These are phyloP conservation scores for Helotiales sp. DNA, from an alignment of 2,329 filamentous ascomycete genomes.

Conservation along the genomic window DNA sequence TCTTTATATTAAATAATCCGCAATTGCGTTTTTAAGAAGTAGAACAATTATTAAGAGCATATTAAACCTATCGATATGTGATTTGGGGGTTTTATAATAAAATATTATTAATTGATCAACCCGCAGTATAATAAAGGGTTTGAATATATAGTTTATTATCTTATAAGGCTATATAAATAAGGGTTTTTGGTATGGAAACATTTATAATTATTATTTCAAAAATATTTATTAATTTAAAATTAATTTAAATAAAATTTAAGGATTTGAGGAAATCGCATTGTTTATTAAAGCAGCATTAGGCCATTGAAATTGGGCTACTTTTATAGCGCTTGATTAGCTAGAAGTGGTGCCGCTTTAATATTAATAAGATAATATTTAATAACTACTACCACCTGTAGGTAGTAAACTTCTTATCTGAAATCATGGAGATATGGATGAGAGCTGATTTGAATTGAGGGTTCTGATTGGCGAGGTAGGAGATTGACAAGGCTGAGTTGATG, in stretches of 20 bases:
- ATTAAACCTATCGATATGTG: not conserved
- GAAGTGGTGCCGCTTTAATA: not conserved
- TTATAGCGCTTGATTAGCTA: too few species aligned
- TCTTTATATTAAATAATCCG: too few species aligned
- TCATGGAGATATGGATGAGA: not conserved
- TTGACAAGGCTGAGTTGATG: not conserved
- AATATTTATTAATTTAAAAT: not conserved
- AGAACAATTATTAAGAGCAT: not conserved
- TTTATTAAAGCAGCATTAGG: not conserved
- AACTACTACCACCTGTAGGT: not conserved
- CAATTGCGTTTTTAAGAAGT: too few species aligned
- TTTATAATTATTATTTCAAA: slow-evolving; percentile 28
- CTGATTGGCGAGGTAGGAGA: not conserved
- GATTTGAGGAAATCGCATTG: not conserved
- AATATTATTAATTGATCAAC: slow-evolving; percentile 12
- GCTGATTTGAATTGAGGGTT: not conserved
- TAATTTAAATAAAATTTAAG: too few species aligned
- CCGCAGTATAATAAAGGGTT: too few species aligned
- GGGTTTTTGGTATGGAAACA: not conserved
- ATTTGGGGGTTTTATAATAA: not conserved
- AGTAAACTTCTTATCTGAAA: not conserved
- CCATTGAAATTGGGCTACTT: too few species aligned
- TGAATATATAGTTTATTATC: slow-evolving; percentile 19
- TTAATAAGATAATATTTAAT: not conserved
- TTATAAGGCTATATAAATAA: slow-evolving; percentile 1